Base-by-base conservation (phyloP, 2,329 filamentous ascomycete species). In the Escovopsis sp. region DNA sequence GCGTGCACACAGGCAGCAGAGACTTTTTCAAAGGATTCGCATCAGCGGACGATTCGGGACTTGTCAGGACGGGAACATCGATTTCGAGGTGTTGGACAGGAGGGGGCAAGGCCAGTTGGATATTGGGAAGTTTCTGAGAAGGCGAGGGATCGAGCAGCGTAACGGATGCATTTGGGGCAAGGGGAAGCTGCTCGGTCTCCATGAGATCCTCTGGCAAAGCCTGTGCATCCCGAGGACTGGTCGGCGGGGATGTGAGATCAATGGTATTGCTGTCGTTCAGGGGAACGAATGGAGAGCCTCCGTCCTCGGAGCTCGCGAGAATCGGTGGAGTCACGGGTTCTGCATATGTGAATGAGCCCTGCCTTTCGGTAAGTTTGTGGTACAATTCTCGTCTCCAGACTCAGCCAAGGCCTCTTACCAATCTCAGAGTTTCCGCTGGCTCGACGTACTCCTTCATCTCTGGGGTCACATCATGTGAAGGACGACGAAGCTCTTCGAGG, bases 211-310 rank as follows among this genome's bases (percentile, higher is more conserved):
- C 31, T 6, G 48, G 13, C 9, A 36, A 18, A 30, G 37, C 31
- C 1, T 28, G 16, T 1, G 18, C 4, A 4, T 38, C 33, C 6
- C 31, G n/a, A 3, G 53, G 51, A 16, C 43, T 57, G 12, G 30
- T 39, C 11, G 56, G 51, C 2, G 55, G 53, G 0, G 54, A 54
- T 19, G 48, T 48, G 1, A 52, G 35, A 26, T 54, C 48, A 3
- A 59, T 46, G 4, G 44, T 13, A 5, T 44, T 40, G 17, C 39
- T 39, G 1, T 40, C 37, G 1, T 34, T 27, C 7, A 38, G 29
- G 1, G 49, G 52, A n/a, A 50, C 19, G 34, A 47, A 53, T 1
- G 36, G 34, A 7, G 35, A 37, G 13, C 36, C 36, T 7, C 29
- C 4, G 6, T 44, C 36, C 2, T 47, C 44, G 4, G 45, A 47